Evolutionary conservation across 2,329 filamentous ascomycete genomes (phyloP).

Genomic region (Trichophyton simii): DNA sequence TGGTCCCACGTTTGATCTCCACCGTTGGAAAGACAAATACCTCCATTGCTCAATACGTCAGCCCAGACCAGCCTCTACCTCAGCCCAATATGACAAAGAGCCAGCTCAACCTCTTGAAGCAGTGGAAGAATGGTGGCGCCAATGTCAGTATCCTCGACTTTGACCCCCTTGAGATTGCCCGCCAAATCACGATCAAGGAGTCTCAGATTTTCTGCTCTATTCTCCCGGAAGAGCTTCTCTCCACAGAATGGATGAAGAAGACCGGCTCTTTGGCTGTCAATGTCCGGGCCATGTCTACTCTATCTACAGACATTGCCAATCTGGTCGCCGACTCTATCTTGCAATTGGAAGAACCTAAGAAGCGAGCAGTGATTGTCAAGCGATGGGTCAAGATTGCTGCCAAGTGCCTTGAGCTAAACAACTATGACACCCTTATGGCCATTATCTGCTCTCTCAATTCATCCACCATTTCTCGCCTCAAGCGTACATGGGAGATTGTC

Average conservation of each 20-base stretch:
- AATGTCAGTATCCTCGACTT: slow-evolving; percentile 73
- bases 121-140: slow-evolving; percentile 60
- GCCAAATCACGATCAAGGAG: slow-evolving; percentile 85
- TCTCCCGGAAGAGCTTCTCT: slow-evolving; percentile 78
- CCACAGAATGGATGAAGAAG: slow-evolving; percentile 89
- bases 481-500: slow-evolving; percentile 82
- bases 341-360: slow-evolving; percentile 79
- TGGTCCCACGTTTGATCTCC: slow-evolving; percentile 72
- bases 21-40: slow-evolving; percentile 81
- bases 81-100: slow-evolving; percentile 59
- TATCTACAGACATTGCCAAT: slow-evolving; percentile 87
- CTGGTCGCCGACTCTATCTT: slow-evolving; percentile 88
- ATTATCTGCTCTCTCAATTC: slow-evolving; percentile 91
- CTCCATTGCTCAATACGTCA: slow-evolving; percentile 56
- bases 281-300: slow-evolving; percentile 81
- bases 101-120: slow-evolving; percentile 58
- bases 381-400: slow-evolving; percentile 95
- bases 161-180: slow-evolving; percentile 77
- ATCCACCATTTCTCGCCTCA: slow-evolving; percentile 76
- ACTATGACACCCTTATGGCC: slow-evolving; percentile 94
- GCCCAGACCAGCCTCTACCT: slow-evolving; percentile 60
- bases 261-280: slow-evolving; percentile 67
- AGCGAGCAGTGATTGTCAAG: slow-evolving; percentile 79
- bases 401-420: slow-evolving; percentile 77
- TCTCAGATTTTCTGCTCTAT: slow-evolving; percentile 87